phyloP scores from a whole-genome alignment of 176 grass and related monocot species.

The Avena sativa region DNA sequence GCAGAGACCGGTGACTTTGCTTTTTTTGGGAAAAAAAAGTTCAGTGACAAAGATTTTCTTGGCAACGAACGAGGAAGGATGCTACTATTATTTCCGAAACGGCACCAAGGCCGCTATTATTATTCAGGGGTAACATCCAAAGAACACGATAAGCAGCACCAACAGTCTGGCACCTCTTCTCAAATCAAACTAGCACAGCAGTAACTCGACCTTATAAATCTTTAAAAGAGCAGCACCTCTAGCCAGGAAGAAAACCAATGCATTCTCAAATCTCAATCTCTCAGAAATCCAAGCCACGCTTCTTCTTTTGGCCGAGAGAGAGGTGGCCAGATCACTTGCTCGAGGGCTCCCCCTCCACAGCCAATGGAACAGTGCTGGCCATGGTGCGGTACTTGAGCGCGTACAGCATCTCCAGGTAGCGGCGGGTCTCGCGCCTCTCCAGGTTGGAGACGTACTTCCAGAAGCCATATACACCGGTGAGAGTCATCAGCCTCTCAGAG shows the following conservation, averaged over 20 bases:
- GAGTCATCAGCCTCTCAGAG: slow-evolving; percentile 98
- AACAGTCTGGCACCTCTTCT: slow-evolving; percentile 6
- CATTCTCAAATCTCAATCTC: slow-evolving; percentile 50
- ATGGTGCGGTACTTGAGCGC: slow-evolving; percentile 96
- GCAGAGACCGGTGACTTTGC: too few species aligned
- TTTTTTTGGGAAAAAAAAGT: too few species aligned
- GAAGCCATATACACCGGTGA: slow-evolving; percentile 93
- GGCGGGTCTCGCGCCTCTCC: slow-evolving; percentile 86
- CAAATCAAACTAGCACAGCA: slow-evolving; percentile 39
- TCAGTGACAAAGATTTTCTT: too few species aligned
- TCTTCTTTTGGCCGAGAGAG: slow-evolving; percentile 35
- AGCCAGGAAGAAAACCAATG: slow-evolving; percentile 39
- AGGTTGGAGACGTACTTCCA: slow-evolving; percentile 99
- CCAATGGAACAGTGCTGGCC: slow-evolving; percentile 89
- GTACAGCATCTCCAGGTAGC: slow-evolving; percentile 99
- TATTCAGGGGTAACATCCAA: slow-evolving; percentile 59
- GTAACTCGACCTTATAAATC: slow-evolving; percentile 37
- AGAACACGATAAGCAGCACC: slow-evolving; percentile 45
- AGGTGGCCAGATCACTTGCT: slow-evolving; percentile 47
- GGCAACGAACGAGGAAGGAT: too few species aligned
- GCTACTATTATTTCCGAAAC: too few species aligned
- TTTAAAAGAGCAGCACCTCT: slow-evolving; percentile 25
- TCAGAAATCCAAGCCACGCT: slow-evolving; percentile 33
- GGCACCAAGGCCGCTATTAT: background rate
- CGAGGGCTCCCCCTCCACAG: slow-evolving; percentile 69